Conservation (phyloP, 768 basidiomycete species). For the Daedaleopsis sinensis region DNA sequence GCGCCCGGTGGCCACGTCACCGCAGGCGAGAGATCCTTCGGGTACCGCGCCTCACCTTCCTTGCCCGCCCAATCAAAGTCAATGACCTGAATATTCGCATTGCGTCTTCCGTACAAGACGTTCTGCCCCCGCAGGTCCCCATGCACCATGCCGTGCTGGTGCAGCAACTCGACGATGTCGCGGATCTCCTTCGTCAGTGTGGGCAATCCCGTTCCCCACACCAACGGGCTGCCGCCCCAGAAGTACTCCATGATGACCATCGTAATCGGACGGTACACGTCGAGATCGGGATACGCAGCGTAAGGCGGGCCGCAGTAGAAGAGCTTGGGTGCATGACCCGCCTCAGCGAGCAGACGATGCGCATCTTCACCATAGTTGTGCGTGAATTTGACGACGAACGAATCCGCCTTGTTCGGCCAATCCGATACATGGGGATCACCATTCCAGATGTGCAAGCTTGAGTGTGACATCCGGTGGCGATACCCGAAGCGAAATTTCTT, state of each 20-base stretch:
- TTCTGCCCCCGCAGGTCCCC: constrained; percentile 42
- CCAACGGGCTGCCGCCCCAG: constrained; percentile 8
- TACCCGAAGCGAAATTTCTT: not conserved
- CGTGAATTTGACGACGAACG: constrained; percentile 43
- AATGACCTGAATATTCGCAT: constrained; percentile 35
- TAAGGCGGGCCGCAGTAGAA: constrained; percentile 33
- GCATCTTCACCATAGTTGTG: constrained; percentile 35
- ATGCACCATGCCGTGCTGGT: constrained; percentile 37
- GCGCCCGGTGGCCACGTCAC: not conserved
- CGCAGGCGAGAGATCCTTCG: constrained; percentile 4
- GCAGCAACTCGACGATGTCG: constrained; percentile 27
- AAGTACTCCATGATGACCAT: constrained; percentile 48
- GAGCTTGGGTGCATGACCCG: constrained; percentile 32
- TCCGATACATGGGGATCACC: not conserved
- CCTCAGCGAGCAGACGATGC: constrained; percentile 35
- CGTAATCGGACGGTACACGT: constrained; percentile 14
- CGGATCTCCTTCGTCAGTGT: constrained; percentile 21
- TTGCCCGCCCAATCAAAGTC: constrained; percentile 45
- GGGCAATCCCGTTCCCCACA: constrained; percentile 8
- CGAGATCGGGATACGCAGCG: not conserved
- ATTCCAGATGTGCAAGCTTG: not conserved
- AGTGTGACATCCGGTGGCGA: not conserved
- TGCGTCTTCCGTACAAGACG: constrained; percentile 30
- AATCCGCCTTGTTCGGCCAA: not conserved
- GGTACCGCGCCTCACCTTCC: constrained; percentile 25